phyloP scores from a whole-genome alignment of 495 filamentous ascomycete genomes.

The Zalerion maritima region DNA sequence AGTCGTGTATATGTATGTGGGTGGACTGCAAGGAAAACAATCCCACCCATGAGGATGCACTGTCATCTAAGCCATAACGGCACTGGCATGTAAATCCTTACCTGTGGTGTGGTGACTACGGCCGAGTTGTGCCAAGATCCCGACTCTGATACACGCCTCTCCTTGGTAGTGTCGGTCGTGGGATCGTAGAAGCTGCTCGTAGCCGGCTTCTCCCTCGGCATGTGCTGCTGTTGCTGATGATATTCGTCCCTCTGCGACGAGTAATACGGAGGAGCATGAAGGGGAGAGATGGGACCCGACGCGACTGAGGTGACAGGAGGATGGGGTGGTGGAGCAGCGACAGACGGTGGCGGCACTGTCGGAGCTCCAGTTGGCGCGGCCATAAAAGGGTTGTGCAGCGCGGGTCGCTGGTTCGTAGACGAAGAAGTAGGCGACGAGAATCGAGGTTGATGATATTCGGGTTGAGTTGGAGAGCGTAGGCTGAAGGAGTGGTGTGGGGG shows the following conservation, averaged over 20 bases:
- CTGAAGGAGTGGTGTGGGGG: constrained; percentile 4
- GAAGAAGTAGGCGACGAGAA: neutral
- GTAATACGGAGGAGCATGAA: constrained; percentile 8
- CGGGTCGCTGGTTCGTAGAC: neutral
- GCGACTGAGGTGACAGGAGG: constrained; percentile 15
- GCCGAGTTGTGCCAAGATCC: constrained; percentile 21
- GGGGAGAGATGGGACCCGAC: constrained; percentile 21
- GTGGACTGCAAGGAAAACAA: too few species aligned
- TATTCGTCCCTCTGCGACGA: constrained; percentile 13
- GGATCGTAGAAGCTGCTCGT: constrained; percentile 41
- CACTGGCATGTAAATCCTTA: too few species aligned
- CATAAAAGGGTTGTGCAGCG: constrained; percentile 1
- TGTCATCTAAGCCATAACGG: too few species aligned
- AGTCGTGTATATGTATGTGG: too few species aligned
- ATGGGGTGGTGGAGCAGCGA: constrained; percentile 19
- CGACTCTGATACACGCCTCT: constrained; percentile 30
- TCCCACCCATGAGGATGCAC: too few species aligned
- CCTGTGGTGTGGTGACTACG: constrained; percentile 24
- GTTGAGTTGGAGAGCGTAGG: constrained; percentile 5
- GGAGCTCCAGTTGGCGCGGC: constrained; percentile 1
- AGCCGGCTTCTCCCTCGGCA: constrained; percentile 26
- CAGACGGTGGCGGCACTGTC: constrained; percentile 9
- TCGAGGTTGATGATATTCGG: constrained; percentile 4
- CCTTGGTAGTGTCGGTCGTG: constrained; percentile 32
- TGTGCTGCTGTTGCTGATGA: constrained; percentile 12